Percentiles rank a stretch among this genome's conserved stretches.
Conservation (phyloP, 768 basidiomycete genomes). For the Termitomyces eurrhizus region DNA sequence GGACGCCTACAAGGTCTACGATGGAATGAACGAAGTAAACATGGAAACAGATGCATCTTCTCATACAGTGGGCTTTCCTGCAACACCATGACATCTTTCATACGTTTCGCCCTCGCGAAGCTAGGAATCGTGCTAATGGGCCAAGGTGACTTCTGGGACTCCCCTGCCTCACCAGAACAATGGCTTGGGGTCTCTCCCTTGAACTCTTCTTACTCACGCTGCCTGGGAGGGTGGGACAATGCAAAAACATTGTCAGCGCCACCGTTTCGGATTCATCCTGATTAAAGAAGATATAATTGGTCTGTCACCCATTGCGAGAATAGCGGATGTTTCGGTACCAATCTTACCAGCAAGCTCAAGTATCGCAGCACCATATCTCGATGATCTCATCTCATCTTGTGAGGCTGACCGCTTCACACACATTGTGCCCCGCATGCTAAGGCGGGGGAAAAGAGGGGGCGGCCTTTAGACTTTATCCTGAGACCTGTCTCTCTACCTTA, state of each 20-base stretch:
- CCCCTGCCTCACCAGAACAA: background rate
- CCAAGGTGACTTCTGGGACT: background rate
- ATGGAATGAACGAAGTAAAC: background rate
- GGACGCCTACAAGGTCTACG: background rate
- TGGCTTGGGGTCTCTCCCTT: background rate
- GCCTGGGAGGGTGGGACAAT: conserved; percentile 1
- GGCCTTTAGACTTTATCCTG: background rate
- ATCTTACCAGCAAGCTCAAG: background rate
- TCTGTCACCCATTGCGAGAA: conserved; percentile 1
- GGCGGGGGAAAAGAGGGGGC: background rate
- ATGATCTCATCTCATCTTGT: background rate
- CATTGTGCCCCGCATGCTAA: background rate
- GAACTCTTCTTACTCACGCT: conserved; percentile 3
- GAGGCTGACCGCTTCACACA: background rate
- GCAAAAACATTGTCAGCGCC: background rate
- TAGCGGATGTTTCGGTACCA: background rate
- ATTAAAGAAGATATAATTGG: background rate
- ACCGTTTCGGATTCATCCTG: background rate
- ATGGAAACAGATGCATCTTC: background rate
- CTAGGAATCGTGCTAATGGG: background rate
- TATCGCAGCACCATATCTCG: background rate
- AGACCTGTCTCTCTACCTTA: background rate
- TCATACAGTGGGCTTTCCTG: background rate
- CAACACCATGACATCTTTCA: background rate
- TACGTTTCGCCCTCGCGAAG: conserved; percentile 2